phyloP scores from a whole-genome alignment of 495 filamentous ascomycete species.

The Aspergillus nidulans region DNA sequence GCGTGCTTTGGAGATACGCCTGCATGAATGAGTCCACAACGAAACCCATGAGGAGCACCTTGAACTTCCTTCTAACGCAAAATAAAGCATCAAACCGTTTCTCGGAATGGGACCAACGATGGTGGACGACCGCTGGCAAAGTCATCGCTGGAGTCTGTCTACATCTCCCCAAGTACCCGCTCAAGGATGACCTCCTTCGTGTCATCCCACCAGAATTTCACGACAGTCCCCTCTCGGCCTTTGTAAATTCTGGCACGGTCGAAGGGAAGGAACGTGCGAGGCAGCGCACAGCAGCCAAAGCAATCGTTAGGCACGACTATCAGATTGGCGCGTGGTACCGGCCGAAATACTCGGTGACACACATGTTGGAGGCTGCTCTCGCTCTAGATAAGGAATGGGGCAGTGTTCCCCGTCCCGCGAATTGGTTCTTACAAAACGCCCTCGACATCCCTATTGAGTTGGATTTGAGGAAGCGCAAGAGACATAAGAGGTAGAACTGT shows the following conservation, averaged over 20 bases:
- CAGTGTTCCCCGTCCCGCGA: constrained; percentile 19
- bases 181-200: constrained; percentile 9
- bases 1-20: constrained; percentile 47
- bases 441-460: constrained; percentile 21
- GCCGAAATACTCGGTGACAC: constrained; percentile 18
- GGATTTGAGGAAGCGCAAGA: neutral
- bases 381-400: constrained; percentile 30
- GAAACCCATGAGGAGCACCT: constrained; percentile 28
- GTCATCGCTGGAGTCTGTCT: constrained; percentile 36
- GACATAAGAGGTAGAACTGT: neutral
- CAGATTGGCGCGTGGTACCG: constrained; percentile 16
- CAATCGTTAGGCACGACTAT: constrained; percentile 29
- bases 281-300: constrained; percentile 23
- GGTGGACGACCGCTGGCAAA: constrained; percentile 31
- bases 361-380: constrained; percentile 33
- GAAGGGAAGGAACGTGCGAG: constrained; percentile 20
- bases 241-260: constrained; percentile 17
- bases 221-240: constrained; percentile 25
- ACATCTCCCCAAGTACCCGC: constrained; percentile 11
- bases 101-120: constrained; percentile 16
- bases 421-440: constrained; percentile 31
- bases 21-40: constrained; percentile 37
- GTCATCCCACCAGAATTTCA: constrained; percentile 28
- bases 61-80: constrained; percentile 25
- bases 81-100: constrained; percentile 12